Evolutionary conservation across 331 rosid species (phyloP), one percentile per base, ranked within the genome.

Genomic region (Quercus phellos): DNA sequence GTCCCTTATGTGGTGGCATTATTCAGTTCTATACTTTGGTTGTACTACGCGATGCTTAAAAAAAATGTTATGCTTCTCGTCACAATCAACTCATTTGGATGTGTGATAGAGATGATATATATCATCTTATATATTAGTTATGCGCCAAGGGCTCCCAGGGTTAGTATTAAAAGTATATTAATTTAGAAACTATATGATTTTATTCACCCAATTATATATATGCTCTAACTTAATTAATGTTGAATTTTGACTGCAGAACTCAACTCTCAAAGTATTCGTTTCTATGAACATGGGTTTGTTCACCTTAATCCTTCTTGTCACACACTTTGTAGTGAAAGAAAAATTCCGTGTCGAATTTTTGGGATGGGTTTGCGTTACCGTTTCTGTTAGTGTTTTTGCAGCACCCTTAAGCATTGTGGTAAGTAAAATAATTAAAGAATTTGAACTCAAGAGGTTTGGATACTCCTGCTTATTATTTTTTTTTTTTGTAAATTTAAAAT

Each of bases 381-480:
- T 90, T 54, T 81, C 97, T 0, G 85, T 91, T 1, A 51, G 85
- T 75, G 99, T 92, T 4, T 94, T 94, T 63, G 97, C 94, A 2
- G 92, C 97, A n/a, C 99, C 97, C n/a, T 81, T 94, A 6, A 88
- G 89, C 88, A 88, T 92, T 71, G 68, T 94, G 97, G 97, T 93
- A 35, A 30, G 88, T 34, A 0, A 16, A 16, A 55, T 55, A 55
- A 6, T 38, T 7, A 21, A 66, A 66, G 14, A 50, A 34, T 17
- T 32, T 1, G 17, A 12, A 13, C 16, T 3, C n/a, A 17, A 5
- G 27, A 29, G 10, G 2, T 38, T 8, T 7, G 43, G 43, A 38
- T 8, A 38, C 11, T 38, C 10, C 5, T 8, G 9, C 46, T 0
- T 46, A 72, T 5, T 24, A 24, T 24, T 24, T 1, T 1, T 24